A percentile compares a stretch with the other conserved stretches of the same genome.
Evolutionary conservation across 1,139 yeast genomes (phyloP).

Genomic region (Schwanniomyces etchellsii): DNA sequence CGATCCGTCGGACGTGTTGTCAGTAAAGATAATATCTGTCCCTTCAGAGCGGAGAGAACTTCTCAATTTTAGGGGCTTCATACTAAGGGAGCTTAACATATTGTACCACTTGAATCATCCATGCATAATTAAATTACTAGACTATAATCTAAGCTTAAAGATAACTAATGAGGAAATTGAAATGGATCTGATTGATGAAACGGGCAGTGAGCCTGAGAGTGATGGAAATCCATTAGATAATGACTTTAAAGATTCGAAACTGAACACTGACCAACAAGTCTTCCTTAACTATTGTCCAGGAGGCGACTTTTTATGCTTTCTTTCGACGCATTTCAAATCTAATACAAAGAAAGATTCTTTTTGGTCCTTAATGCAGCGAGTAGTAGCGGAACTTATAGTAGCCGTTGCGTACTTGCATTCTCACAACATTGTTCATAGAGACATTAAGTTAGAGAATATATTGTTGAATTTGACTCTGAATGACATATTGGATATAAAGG

Average conservation of each 20-base stretch:
- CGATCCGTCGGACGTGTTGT: conserved; percentile 18
- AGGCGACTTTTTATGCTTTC: conserved; percentile 73
- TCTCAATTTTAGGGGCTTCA: conserved; percentile 54
- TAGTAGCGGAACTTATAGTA: conserved; percentile 62
- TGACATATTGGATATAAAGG: conserved; percentile 7
- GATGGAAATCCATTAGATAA: conserved; percentile 8
- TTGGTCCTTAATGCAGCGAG: conserved; percentile 47
- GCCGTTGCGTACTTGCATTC: conserved; percentile 75
- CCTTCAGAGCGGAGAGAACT: conserved; percentile 27
- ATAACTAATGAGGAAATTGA: conserved; percentile 19
- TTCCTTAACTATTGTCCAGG: conserved; percentile 76
- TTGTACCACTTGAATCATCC: conserved; percentile 43
- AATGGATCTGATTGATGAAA: conserved; percentile 1
- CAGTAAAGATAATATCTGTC: conserved; percentile 36
- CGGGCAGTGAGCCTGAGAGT: neutral
- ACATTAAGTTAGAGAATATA: conserved; percentile 79
- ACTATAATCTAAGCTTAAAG: conserved; percentile 21
- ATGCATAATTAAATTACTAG: conserved; percentile 31
- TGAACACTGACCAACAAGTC: conserved; percentile 39
- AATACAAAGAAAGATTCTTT: conserved; percentile 19
- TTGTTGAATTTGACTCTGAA: conserved; percentile 36
- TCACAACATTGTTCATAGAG: conserved; percentile 72
- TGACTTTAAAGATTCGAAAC: conserved; percentile 19
- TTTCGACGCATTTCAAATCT: conserved; percentile 28
- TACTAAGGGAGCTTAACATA: conserved; percentile 70